Evolutionary conservation across 2,329 filamentous ascomycete species (phyloP).

Genomic region (Zasmidium citrigriseum): DNA sequence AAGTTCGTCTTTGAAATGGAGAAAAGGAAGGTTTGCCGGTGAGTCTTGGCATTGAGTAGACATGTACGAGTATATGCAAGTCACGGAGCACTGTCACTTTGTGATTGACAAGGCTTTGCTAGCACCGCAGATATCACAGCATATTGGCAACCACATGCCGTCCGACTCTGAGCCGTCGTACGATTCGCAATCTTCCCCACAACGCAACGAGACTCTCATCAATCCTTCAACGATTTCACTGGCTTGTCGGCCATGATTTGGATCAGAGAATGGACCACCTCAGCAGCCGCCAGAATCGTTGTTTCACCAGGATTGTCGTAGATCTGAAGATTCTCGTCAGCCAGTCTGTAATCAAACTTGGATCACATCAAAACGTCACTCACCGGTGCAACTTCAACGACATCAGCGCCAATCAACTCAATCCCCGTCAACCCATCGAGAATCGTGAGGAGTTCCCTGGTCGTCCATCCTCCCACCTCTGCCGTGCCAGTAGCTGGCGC

Average conservation of each 20-base stretch:
- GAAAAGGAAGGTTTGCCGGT: background rate
- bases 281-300: slow-evolving; percentile 57
- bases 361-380: background rate
- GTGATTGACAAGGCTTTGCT: background rate
- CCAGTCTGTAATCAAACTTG: background rate
- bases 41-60: background rate
- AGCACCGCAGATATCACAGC: background rate
- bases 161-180: background rate
- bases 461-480: slow-evolving; percentile 64
- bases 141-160: background rate
- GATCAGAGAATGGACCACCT: slow-evolving; percentile 54
- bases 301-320: slow-evolving; percentile 64
- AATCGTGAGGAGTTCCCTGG: slow-evolving; percentile 60
- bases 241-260: slow-evolving; percentile 49
- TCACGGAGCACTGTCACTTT: background rate
- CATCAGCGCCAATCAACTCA: slow-evolving; percentile 60
- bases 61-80: background rate
- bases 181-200: background rate
- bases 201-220: background rate
- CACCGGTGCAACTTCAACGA: slow-evolving; percentile 61
- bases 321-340: slow-evolving; percentile 30
- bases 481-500: slow-evolving; percentile 59
- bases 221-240: slow-evolving; percentile 26
- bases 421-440: slow-evolving; percentile 60
- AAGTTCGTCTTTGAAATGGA: background rate